Evolutionary conservation across 306 rosid genomes (phyloP).

Genomic region (Vigna angularis): DNA sequence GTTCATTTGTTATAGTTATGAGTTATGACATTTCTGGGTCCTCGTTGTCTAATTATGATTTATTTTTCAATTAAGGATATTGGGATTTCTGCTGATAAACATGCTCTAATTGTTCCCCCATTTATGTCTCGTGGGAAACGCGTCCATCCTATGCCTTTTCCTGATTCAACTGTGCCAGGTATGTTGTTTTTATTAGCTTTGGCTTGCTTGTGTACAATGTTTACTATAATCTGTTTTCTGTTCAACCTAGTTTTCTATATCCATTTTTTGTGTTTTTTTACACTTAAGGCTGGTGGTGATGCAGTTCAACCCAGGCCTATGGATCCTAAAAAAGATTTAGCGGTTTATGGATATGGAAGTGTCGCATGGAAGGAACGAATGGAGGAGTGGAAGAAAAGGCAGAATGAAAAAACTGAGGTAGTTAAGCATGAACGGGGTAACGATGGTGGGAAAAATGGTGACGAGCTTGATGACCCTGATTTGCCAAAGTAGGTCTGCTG

Average conservation of each 20-base stretch:
- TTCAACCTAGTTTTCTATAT: slow-evolving; percentile 24
- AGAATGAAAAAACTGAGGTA: slow-evolving; percentile 74
- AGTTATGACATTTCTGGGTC: slow-evolving; percentile 4
- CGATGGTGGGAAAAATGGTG: slow-evolving; percentile 53
- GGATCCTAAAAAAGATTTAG: slow-evolving; percentile 91
- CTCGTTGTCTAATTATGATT: slow-evolving; percentile 39
- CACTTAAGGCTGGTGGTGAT: slow-evolving; percentile 42
- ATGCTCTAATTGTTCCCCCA: slow-evolving; percentile 87
- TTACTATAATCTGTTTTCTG: slow-evolving; percentile 26
- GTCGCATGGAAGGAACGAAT: slow-evolving; percentile 90
- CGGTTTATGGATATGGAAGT: slow-evolving; percentile 90
- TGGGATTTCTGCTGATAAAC: slow-evolving; percentile 86
- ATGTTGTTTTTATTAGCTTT: slow-evolving; percentile 31
- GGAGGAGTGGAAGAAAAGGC: slow-evolving; percentile 94
- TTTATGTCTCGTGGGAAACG: slow-evolving; percentile 70
- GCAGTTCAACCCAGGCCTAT: slow-evolving; percentile 81
- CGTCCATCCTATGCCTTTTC: slow-evolving; percentile 72
- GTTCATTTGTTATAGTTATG: not conserved
- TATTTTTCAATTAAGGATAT: slow-evolving; percentile 56
- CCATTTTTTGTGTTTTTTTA: not conserved
- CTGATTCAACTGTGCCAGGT: slow-evolving; percentile 66
- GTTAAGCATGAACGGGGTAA: slow-evolving; percentile 65
- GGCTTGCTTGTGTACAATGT: not conserved
- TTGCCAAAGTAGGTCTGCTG: slow-evolving; percentile 72
- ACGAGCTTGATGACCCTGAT: slow-evolving; percentile 69